These are phyloP conservation scores for Ogataea corticis DNA, from an alignment of 805 yeast species.

Conservation along the genomic window DNA sequence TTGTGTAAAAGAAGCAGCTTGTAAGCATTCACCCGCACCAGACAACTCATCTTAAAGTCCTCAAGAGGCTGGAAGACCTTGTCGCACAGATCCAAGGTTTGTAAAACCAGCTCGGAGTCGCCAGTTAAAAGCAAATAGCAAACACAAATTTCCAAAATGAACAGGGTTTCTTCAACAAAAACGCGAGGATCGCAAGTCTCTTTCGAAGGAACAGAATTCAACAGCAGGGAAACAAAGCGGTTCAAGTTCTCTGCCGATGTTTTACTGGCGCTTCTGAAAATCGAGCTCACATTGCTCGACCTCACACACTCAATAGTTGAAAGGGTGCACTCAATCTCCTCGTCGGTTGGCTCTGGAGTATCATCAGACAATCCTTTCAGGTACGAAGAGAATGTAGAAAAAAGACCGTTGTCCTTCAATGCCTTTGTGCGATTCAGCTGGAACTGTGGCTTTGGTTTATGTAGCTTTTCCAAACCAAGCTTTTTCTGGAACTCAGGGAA, in stretches of 20 bases:
- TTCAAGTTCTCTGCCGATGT: constrained; percentile 38
- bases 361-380: constrained; percentile 86
- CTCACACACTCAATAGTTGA: constrained; percentile 82
- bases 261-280: constrained; percentile 53
- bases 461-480: constrained; percentile 52
- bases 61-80: constrained; percentile 21
- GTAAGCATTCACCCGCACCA: constrained; percentile 52
- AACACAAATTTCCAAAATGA: constrained; percentile 34
- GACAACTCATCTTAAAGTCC: constrained; percentile 29
- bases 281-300: constrained; percentile 58
- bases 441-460: constrained; percentile 65
- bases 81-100: constrained; percentile 26
- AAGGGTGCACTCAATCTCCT: constrained; percentile 83
- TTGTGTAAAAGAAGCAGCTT: constrained; percentile 48
- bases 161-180: constrained; percentile 32
- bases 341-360: constrained; percentile 88
- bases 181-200: constrained; percentile 30
- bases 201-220: constrained; percentile 36
- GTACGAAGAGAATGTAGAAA: constrained; percentile 89
- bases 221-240: constrained; percentile 34
- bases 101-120: constrained; percentile 25
- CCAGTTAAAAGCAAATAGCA: constrained; percentile 33
- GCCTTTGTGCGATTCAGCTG: constrained; percentile 63
- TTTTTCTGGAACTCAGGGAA: constrained; percentile 65
- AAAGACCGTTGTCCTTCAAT: constrained; percentile 72